phyloP scores from a whole-genome alignment of 768 basidiomycete genomes.

The Psilocybe azurescens region DNA sequence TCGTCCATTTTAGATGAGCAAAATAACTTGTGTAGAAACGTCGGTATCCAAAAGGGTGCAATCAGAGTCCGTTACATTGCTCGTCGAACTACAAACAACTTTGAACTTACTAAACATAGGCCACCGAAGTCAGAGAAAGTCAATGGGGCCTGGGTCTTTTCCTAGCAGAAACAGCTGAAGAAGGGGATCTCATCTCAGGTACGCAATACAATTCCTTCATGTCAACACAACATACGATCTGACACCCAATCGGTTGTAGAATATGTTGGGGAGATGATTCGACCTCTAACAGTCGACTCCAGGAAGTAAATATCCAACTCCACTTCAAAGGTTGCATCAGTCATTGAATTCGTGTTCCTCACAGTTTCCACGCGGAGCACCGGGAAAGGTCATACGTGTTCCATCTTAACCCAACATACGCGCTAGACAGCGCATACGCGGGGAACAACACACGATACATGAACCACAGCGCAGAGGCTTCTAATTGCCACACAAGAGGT shows the following conservation, averaged over 20 bases:
- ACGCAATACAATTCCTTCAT: not conserved
- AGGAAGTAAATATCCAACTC: slow-evolving; percentile 48
- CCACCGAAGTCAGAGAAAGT: slow-evolving; percentile 46
- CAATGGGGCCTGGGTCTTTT: slow-evolving; percentile 62
- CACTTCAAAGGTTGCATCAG: not conserved
- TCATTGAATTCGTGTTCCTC: not conserved
- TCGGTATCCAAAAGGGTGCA: slow-evolving; percentile 48
- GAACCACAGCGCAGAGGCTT: slow-evolving; percentile 49
- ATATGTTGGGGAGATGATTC: slow-evolving; percentile 69
- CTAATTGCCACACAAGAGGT: slow-evolving; percentile 56
- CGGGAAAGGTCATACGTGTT: slow-evolving; percentile 68
- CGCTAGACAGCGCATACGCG: slow-evolving; percentile 58
- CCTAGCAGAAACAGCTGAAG: slow-evolving; percentile 45
- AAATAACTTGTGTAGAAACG: slow-evolving; percentile 48
- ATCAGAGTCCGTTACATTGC: slow-evolving; percentile 42
- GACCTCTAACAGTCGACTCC: slow-evolving; percentile 49
- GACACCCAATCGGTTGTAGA: slow-evolving; percentile 41
- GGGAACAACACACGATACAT: slow-evolving; percentile 75
- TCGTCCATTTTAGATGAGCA: slow-evolving; percentile 20
- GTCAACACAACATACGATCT: not conserved
- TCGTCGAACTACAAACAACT: not conserved
- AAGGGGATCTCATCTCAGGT: slow-evolving; percentile 58
- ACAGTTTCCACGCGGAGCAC: slow-evolving; percentile 47
- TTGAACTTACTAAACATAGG: slow-evolving; percentile 29
- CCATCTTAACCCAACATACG: slow-evolving; percentile 47